Evolutionary conservation across 2,329 filamentous ascomycete species (phyloP).

Genomic region (Calonectria montana): DNA sequence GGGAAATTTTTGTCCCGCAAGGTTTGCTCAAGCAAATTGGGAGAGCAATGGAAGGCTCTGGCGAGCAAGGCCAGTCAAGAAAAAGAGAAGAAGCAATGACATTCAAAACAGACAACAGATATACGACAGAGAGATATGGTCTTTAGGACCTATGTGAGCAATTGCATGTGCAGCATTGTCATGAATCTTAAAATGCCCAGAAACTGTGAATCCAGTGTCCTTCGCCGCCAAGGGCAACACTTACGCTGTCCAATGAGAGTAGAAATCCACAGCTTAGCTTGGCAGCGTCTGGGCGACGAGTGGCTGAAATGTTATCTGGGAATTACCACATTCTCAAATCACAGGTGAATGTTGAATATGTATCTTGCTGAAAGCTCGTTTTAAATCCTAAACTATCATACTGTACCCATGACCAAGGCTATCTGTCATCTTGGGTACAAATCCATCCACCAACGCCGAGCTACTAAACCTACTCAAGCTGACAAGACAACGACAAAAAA

Average conservation of each 20-base stretch:
- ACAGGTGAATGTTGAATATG: no score
- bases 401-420: slow-evolving; percentile 27
- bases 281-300: no score
- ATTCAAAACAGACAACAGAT: not conserved
- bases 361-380: slow-evolving; percentile 20
- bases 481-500: slow-evolving; percentile 9
- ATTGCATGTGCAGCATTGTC: slow-evolving; percentile 1
- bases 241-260: no score
- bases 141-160: slow-evolving; percentile 14
- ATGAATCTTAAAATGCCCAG: not conserved
- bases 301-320: not conserved
- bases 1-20: not conserved
- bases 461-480: slow-evolving; percentile 38
- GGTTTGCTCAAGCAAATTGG: not conserved
- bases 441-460: slow-evolving; percentile 44
- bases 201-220: not conserved
- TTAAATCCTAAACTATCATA: slow-evolving; percentile 36
- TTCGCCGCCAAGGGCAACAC: no score
- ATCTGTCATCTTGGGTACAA: slow-evolving; percentile 28
- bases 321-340: not conserved
- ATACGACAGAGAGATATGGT: slow-evolving; percentile 8
- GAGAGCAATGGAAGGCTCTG: not conserved
- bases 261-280: no score
- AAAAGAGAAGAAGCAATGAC: not conserved
- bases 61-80: not conserved